A percentile compares a stretch with the other conserved stretches of the same genome.
phyloP scores from a whole-genome alignment of 345 rosid genomes.

The Euclidium syriacum region DNA sequence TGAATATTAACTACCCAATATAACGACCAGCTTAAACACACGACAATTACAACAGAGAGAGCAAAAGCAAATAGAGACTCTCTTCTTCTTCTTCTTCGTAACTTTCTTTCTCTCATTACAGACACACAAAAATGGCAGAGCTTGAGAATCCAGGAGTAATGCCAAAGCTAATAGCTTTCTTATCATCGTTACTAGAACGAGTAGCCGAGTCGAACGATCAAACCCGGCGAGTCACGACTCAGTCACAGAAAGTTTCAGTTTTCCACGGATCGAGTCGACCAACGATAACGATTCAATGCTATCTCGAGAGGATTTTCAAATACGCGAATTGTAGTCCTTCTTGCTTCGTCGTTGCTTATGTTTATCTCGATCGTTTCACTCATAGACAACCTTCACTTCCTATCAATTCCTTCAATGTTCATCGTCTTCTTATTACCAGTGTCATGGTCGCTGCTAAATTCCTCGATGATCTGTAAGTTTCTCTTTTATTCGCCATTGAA shows the following conservation, averaged over 20 bases:
- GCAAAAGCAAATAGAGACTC: background rate
- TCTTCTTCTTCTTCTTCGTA: conserved; percentile 20
- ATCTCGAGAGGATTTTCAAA: conserved; percentile 75
- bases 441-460: conserved; percentile 86
- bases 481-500: background rate
- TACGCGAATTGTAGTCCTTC: conserved; percentile 89
- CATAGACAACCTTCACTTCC: conserved; percentile 71
- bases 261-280: conserved; percentile 81
- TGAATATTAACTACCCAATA: conserved; percentile 26
- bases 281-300: conserved; percentile 62
- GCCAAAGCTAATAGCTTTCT: conserved; percentile 60
- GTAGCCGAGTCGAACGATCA: conserved; percentile 70
- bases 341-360: conserved; percentile 81
- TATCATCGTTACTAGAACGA: conserved; percentile 66
- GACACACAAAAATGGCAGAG: conserved; percentile 46
- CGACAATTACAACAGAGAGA: conserved; percentile 25
- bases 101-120: conserved; percentile 4
- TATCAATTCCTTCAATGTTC: conserved; percentile 80
- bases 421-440: conserved; percentile 82
- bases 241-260: conserved; percentile 51
- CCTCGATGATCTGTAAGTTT: conserved; percentile 86
- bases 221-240: conserved; percentile 27
- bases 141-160: conserved; percentile 57
- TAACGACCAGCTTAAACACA: conserved; percentile 37
- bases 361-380: conserved; percentile 77